These are phyloP conservation scores for Tetraselmis chui DNA, from an alignment of 139 green algal species.

Conservation along the genomic window DNA sequence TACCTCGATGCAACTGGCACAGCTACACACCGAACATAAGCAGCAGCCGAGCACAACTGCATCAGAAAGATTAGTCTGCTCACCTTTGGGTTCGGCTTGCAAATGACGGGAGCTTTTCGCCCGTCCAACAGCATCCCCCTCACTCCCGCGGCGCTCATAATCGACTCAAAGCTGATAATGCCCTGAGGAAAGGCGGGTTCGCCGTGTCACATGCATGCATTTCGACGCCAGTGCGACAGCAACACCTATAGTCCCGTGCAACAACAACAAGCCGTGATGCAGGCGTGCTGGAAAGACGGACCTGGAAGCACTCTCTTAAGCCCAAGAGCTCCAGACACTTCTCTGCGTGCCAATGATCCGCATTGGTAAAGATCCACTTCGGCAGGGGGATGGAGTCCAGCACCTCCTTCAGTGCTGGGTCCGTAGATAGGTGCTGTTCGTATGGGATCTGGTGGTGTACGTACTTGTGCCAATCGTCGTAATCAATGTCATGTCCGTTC, in stretches of 20 bases:
- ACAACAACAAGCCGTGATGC: background rate
- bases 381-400: slow-evolving; percentile 38
- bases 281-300: background rate
- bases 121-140: slow-evolving; percentile 30
- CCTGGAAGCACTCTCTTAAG: slow-evolving; percentile 62
- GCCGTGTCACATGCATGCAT: background rate
- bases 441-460: slow-evolving; percentile 66
- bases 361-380: slow-evolving; percentile 80
- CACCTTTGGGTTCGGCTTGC: slow-evolving; percentile 52
- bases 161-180: slow-evolving; percentile 66
- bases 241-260: background rate
- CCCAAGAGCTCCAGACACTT: slow-evolving; percentile 58
- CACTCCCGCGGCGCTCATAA: slow-evolving; percentile 35
- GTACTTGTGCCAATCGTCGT: slow-evolving; percentile 57
- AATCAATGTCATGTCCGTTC: slow-evolving; percentile 53
- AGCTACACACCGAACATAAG: background rate
- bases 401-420: slow-evolving; percentile 11
- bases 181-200: slow-evolving; percentile 23
- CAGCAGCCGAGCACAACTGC: background rate
- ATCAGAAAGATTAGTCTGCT: background rate
- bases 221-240: background rate
- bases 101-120: slow-evolving; percentile 41
- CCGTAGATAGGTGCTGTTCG: slow-evolving; percentile 21
- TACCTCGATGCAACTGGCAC: background rate
- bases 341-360: slow-evolving; percentile 58